A percentile compares a stretch with the other conserved stretches of the same genome.
These are phyloP conservation scores for Madurella mycetomatis DNA, from an alignment of 2,329 filamentous ascomycete species.

Conservation along the genomic window DNA sequence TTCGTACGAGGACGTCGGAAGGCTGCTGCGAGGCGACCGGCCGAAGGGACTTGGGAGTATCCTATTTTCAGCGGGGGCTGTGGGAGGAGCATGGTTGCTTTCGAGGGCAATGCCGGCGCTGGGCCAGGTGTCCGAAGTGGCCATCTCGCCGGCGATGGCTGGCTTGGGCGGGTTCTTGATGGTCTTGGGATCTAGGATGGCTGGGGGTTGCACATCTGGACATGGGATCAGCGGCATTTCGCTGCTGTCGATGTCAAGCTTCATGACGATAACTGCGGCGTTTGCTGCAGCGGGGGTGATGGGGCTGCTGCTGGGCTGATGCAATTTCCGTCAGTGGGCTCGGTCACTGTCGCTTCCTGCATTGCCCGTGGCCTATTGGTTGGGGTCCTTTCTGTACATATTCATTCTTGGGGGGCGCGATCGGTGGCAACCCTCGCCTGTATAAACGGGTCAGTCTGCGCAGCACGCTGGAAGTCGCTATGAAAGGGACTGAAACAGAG, in stretches of 20 bases:
- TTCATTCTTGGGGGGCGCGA: no score
- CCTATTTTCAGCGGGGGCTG: slow-evolving; percentile 50
- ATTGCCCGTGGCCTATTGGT: not conserved
- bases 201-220: slow-evolving; percentile 63
- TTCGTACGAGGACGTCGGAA: slow-evolving; percentile 58
- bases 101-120: slow-evolving; percentile 32
- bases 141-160: slow-evolving; percentile 37
- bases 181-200: slow-evolving; percentile 56
- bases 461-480: no score
- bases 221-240: slow-evolving; percentile 66
- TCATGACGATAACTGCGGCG: slow-evolving; percentile 55
- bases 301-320: slow-evolving; percentile 14
- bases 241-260: slow-evolving; percentile 57
- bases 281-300: slow-evolving; percentile 36
- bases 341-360: not conserved
- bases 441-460: no score
- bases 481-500: no score
- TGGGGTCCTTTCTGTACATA: not conserved
- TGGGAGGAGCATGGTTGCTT: slow-evolving; percentile 42
- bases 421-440: no score
- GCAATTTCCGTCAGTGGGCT: not conserved
- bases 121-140: slow-evolving; percentile 24
- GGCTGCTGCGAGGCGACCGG: slow-evolving; percentile 38
- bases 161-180: slow-evolving; percentile 53
- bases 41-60: slow-evolving; percentile 38